phyloP scores from a whole-genome alignment of 148 eudicot species.

The Hydrangea macrophylla region DNA sequence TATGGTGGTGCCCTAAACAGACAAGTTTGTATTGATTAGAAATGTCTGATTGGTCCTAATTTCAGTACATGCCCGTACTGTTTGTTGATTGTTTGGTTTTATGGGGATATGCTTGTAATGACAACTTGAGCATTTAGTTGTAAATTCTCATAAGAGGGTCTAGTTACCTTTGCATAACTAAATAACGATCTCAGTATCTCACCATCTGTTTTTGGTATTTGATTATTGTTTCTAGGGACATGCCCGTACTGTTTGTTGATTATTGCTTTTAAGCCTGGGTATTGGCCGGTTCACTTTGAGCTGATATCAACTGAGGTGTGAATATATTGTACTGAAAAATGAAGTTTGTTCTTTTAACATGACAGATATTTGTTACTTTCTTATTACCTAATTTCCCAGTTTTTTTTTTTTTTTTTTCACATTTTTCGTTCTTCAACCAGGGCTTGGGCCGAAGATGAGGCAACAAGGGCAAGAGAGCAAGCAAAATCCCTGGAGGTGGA shows the following conservation, averaged over 20 bases:
- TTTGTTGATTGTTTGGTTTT: not conserved
- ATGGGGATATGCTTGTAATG: not conserved
- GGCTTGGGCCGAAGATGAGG: conserved; percentile 98
- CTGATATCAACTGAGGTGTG: not conserved
- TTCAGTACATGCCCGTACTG: not conserved
- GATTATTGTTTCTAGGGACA: no score
- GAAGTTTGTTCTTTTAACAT: not conserved
- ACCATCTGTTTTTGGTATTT: not conserved
- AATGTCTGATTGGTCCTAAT: not conserved
- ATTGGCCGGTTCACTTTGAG: not conserved
- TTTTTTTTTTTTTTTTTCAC: no score
- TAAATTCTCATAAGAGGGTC: not conserved
- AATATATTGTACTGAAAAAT: not conserved
- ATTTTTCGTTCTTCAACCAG: conserved; percentile 32
- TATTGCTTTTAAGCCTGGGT: not conserved
- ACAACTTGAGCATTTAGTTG: not conserved
- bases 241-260: not conserved
- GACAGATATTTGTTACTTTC: no score
- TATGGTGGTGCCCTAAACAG: not conserved
- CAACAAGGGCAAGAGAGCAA: conserved; percentile 89
- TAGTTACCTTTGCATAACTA: not conserved
- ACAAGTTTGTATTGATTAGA: no score
- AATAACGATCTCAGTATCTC: no score
- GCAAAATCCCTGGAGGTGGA: conserved; percentile 89
- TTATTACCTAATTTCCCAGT: no score